Percentiles rank a stretch among this genome's conserved stretches.
Evolutionary conservation across 768 basidiomycete genomes (phyloP).

Genomic region (Boletellus sp.): DNA sequence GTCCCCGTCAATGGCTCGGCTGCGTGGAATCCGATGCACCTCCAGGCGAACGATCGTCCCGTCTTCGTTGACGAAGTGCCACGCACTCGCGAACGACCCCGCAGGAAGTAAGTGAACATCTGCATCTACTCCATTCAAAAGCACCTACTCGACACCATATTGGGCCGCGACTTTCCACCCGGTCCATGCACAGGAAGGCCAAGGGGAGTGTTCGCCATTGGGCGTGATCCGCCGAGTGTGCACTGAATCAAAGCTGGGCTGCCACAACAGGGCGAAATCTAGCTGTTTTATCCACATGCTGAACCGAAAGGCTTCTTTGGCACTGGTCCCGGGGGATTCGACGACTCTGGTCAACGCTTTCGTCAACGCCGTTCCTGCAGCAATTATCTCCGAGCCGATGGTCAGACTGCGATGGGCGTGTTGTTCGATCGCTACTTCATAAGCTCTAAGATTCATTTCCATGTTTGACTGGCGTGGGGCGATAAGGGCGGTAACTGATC

Average conservation of each 20-base stretch:
- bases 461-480: too few relatives aligned
- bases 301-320: not conserved
- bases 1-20: too few relatives aligned
- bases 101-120: not conserved
- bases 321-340: not conserved
- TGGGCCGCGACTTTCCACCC: not conserved
- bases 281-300: not conserved
- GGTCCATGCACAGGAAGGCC: slow-evolving; percentile 5
- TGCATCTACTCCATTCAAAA: too few relatives aligned
- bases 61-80: not conserved
- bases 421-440: not conserved
- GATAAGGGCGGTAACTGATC: not conserved
- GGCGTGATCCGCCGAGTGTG: not conserved
- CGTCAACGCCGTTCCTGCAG: not conserved
- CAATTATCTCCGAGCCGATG: not conserved
- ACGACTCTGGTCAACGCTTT: not conserved
- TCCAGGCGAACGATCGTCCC: not conserved
- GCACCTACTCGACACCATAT: not conserved
- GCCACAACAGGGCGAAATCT: not conserved
- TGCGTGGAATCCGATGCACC: not conserved
- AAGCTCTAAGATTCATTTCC: not conserved
- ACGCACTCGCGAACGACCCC: not conserved
- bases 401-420: not conserved
- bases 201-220: not conserved
- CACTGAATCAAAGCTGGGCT: not conserved